Percentiles rank a stretch among this genome's conserved stretches.
Evolutionary conservation across 768 basidiomycete species (phyloP).

Genomic region (Tulasnella sp.): DNA sequence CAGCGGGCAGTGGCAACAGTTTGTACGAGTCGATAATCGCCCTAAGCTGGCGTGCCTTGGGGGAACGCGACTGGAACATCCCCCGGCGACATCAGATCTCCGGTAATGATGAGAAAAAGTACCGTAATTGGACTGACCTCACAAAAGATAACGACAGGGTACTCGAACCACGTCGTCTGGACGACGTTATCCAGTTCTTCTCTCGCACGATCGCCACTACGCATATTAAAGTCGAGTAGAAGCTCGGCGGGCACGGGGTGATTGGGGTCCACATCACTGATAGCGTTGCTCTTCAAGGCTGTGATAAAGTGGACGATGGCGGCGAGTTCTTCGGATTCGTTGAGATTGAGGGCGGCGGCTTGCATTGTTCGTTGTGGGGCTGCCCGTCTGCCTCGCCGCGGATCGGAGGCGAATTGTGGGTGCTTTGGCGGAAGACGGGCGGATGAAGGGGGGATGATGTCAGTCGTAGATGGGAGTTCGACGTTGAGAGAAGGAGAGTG

Average conservation of each 20-base stretch:
- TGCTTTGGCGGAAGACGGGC: too few relatives aligned
- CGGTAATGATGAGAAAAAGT: constrained; percentile 13
- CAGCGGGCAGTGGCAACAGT: constrained; percentile 46
- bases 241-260: constrained; percentile 64
- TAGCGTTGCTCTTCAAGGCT: constrained; percentile 59
- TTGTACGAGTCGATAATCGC: constrained; percentile 40
- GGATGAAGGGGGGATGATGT: too few relatives aligned
- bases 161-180: constrained; percentile 53
- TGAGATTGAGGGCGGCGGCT: too few relatives aligned
- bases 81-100: neutral
- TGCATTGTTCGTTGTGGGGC: too few relatives aligned
- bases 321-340: constrained; percentile 57
- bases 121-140: constrained; percentile 35
- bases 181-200: constrained; percentile 47
- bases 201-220: constrained; percentile 30
- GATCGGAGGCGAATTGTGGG: too few relatives aligned
- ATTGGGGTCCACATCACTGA: constrained; percentile 55
- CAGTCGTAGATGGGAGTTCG: too few relatives aligned
- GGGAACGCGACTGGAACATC: neutral
- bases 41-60: constrained; percentile 32
- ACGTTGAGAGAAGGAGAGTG: too few relatives aligned
- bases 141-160: constrained; percentile 64
- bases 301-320: constrained; percentile 62
- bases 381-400: too few relatives aligned
- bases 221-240: constrained; percentile 70